A percentile compares a stretch with the other conserved stretches of the same genome.
Evolutionary conservation across 371 early-diverging fungal genomes (phyloP).

Genomic region (Mortierella sp.): DNA sequence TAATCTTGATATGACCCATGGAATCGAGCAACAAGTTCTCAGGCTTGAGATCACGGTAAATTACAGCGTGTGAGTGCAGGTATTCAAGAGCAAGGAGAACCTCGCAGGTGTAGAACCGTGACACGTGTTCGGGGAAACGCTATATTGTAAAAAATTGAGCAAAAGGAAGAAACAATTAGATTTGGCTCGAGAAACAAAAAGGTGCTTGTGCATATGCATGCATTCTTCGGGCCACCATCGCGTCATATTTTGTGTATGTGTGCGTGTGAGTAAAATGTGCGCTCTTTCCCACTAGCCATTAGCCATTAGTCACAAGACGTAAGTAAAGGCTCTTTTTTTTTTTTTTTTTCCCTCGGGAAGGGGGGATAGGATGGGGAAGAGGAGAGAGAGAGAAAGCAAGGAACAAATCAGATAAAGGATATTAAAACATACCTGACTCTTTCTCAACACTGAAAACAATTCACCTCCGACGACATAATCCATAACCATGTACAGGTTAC

Average conservation of each 20-base stretch:
- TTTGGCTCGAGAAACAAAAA: slow-evolving; percentile 76
- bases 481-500: slow-evolving; percentile 90
- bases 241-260: no score
- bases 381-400: no score
- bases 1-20: slow-evolving; percentile 91
- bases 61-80: slow-evolving; percentile 95
- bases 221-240: no score
- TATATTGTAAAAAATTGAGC: neutral
- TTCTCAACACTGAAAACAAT: slow-evolving; percentile 85
- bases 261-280: no score
- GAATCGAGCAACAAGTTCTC: slow-evolving; percentile 94
- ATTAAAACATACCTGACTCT: slow-evolving; percentile 63
- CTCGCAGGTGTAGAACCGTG: slow-evolving; percentile 84
- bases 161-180: slow-evolving; percentile 91
- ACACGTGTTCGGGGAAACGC: slow-evolving; percentile 92
- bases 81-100: slow-evolving; percentile 82
- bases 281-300: no score
- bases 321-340: neutral
- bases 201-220: no score
- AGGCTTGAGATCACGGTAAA: slow-evolving; percentile 90
- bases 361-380: no score
- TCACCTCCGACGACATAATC: slow-evolving; percentile 97
- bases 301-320: neutral
- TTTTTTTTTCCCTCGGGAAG: no score
- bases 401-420: neutral